Evolutionary conservation across 2,329 filamentous ascomycete genomes (phyloP), one percentile per base, ranked within the genome.

Genomic region (Neonectria ditissima): DNA sequence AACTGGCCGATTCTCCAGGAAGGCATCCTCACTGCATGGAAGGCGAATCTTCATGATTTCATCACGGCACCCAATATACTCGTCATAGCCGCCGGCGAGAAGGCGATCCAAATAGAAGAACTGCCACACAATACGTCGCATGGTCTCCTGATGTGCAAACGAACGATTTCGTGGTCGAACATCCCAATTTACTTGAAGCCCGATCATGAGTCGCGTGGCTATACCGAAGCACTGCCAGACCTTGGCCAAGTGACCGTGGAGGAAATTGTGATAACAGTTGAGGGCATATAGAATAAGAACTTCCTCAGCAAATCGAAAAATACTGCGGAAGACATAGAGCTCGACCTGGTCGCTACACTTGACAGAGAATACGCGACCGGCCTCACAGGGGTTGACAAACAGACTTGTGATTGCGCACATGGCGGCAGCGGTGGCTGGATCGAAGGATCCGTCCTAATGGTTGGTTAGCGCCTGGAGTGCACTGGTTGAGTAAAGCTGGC

Each of bases 161-260:
- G 75, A 69, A 5, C 75, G 73, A 18, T 72, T 70, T 11, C 63
- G 66, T 14, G 74, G 64, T 26, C 69, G 59, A 45, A 74, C 74
- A 32, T 80, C 77, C 79, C 79, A 81, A 65, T 81, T 81, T 9
- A 79, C 65, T 55, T 80, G 80, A 24, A 81, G 67, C 13, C 78
- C 79, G 18, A 76, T 70, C 74, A 80, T 77, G 44, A 80, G 69
- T 20, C 79, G 74, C 9, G 74, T 73, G 4, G 77, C 78, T 8
- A 79, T 69, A 6, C 78, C 78, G 48, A 79, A 75, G 50, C 77
- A 78, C 60, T 80, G 78, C 79, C 80, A 81, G 11, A 79, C 76
- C 64, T 80, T 80, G 59, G 77, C 76, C 55, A 78, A 77, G 32
- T 76, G 75, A 24, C 77, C 77, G 10, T 74, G 73, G 26, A 80